Percentiles rank a stretch among this genome's conserved stretches.
Evolutionary conservation across 1,284 basidiomycete species (phyloP).

Genomic region (Rhodotorula mucilaginosa): DNA sequence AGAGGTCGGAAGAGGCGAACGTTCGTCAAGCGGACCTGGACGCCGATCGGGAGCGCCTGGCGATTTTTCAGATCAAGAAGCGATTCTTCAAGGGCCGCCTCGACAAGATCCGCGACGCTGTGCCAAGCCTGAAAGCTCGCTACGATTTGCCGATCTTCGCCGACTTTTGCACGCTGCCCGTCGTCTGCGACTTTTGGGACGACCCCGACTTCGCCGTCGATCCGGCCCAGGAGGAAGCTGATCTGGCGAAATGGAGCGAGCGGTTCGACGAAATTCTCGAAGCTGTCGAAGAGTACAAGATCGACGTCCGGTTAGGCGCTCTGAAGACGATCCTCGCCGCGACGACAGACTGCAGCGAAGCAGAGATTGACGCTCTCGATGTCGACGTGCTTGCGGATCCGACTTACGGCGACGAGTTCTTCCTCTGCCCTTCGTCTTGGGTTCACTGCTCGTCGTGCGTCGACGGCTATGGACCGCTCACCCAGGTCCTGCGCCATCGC

Average conservation of each 20-base stretch:
- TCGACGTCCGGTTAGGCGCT: constrained; percentile 1
- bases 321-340: constrained; percentile 12
- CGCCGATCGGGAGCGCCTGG: not conserved
- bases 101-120: not conserved
- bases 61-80: not conserved
- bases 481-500: not conserved
- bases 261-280: constrained; percentile 1
- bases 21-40: not conserved
- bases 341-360: not conserved
- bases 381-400: not conserved
- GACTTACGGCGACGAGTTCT: constrained; percentile 11
- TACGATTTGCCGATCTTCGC: no score
- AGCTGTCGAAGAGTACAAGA: not conserved
- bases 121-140: not conserved
- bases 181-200: constrained; percentile 7
- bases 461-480: not conserved
- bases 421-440: constrained; percentile 5
- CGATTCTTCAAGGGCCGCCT: not conserved
- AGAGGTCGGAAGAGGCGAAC: not conserved
- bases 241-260: not conserved
- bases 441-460: not conserved
- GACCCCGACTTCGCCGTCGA: not conserved
- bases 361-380: constrained; percentile 2
- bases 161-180: constrained; percentile 9
- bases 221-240: not conserved